A percentile compares a stretch with the other conserved stretches of the same genome.
These are phyloP conservation scores for Canna indica DNA, from an alignment of 176 grass and related monocot genomes.

Conservation along the genomic window DNA sequence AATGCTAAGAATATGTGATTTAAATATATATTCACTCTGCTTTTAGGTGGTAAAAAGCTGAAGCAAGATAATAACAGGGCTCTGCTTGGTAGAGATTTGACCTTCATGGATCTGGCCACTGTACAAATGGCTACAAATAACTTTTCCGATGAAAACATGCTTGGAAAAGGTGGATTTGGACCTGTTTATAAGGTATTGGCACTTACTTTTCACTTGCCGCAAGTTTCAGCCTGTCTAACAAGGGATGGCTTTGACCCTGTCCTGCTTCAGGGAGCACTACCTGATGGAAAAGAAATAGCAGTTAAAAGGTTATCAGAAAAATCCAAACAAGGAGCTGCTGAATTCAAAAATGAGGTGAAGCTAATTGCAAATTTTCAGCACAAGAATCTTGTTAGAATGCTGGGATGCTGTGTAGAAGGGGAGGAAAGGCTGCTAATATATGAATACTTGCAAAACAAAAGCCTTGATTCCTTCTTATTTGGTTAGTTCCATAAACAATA, in stretches of 20 bases:
- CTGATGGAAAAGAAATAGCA: slow-evolving; percentile 6
- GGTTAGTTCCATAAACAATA: not conserved
- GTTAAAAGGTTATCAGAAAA: slow-evolving; percentile 18
- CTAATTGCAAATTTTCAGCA: slow-evolving; percentile 22
- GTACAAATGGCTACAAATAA: slow-evolving; percentile 8
- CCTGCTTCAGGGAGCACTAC: not conserved
- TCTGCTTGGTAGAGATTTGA: not conserved
- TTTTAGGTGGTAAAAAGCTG: not conserved
- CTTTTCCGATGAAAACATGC: slow-evolving; percentile 9
- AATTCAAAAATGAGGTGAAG: slow-evolving; percentile 22
- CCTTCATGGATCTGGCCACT: not conserved
- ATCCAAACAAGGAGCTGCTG: slow-evolving; percentile 1
- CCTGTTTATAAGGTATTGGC: slow-evolving; percentile 20
- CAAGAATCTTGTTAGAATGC: slow-evolving; percentile 14
- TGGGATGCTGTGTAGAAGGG: slow-evolving; percentile 17
- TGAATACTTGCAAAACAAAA: slow-evolving; percentile 16
- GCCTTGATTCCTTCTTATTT: slow-evolving; percentile 9
- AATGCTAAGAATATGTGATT: not conserved
- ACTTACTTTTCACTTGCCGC: not conserved
- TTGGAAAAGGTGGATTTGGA: slow-evolving; percentile 21
- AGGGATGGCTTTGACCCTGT: not conserved
- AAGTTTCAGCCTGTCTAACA: not conserved
- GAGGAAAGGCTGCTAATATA: slow-evolving; percentile 20
- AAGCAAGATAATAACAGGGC: not conserved
- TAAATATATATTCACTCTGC: not conserved